phyloP scores from a whole-genome alignment of 169 alveolate species.

The Plasmodium vinckei region DNA sequence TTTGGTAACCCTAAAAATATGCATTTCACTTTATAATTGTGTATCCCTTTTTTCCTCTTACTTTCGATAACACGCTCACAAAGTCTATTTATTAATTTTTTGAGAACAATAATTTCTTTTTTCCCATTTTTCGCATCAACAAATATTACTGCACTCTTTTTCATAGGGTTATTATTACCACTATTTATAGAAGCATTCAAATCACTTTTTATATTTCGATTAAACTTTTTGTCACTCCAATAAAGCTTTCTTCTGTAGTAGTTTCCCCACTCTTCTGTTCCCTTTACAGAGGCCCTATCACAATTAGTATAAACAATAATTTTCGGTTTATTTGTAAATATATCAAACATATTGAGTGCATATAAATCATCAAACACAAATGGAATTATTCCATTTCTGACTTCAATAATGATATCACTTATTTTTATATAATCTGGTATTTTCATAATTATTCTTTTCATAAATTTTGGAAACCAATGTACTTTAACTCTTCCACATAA shows the following conservation, averaged over 20 bases:
- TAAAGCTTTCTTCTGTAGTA: conserved; percentile 80
- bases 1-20: conserved; percentile 88
- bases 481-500: conserved; percentile 66
- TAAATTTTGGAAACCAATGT: conserved; percentile 84
- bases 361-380: conserved; percentile 81
- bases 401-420: conserved; percentile 84
- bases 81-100: conserved; percentile 80
- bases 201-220: conserved; percentile 78
- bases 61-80: conserved; percentile 76
- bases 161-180: conserved; percentile 53
- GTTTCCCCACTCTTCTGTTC: conserved; percentile 84
- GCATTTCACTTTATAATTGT: conserved; percentile 82
- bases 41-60: conserved; percentile 78
- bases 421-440: conserved; percentile 79
- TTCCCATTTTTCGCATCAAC: conserved; percentile 82
- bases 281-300: conserved; percentile 78
- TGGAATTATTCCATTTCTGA: conserved; percentile 84
- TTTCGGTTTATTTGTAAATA: conserved; percentile 81
- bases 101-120: conserved; percentile 79
- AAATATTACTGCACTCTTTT: conserved; percentile 81
- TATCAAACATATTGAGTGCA: conserved; percentile 79
- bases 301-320: conserved; percentile 83
- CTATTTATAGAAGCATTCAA: too few relatives aligned
- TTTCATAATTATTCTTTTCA: conserved; percentile 78
- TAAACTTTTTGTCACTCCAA: conserved; percentile 76